Percentiles rank a stretch among this genome's conserved stretches.
Conservation (phyloP, 2,329 filamentous ascomycete species). For the Aspergillus fijiensis region DNA sequence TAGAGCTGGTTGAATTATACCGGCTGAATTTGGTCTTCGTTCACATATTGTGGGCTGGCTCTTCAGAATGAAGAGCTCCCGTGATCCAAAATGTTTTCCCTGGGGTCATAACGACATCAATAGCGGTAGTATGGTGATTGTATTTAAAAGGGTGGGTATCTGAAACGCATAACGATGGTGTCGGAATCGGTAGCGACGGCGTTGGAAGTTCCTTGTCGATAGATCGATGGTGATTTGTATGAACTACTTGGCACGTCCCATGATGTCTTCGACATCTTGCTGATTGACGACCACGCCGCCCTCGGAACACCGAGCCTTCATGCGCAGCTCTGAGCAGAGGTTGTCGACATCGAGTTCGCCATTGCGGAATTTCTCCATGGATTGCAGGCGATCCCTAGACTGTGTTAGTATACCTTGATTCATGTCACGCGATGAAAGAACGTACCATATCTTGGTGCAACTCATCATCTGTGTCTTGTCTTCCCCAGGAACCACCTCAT, state of each 20-base stretch:
- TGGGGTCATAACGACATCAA: conserved; percentile 8
- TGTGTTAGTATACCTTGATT: conserved; percentile 1
- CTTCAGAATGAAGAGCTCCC: background rate
- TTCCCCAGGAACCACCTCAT: conserved; percentile 65
- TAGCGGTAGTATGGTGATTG: conserved; percentile 2
- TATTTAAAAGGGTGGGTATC: conserved; percentile 6
- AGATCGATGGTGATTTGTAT: background rate
- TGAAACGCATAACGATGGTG: conserved; percentile 9
- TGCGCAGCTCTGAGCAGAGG: conserved; percentile 86
- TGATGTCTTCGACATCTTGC: conserved; percentile 78
- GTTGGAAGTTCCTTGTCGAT: background rate
- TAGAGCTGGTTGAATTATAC: background rate
- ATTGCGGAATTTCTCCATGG: conserved; percentile 80
- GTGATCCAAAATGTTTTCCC: background rate
- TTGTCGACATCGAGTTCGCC: conserved; percentile 93
- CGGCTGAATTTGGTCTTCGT: background rate
- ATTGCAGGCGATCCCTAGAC: conserved; percentile 81
- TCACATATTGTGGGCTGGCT: background rate
- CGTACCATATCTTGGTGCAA: conserved; percentile 92
- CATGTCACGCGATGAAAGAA: conserved; percentile 17
- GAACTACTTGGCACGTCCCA: conserved; percentile 48
- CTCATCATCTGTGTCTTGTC: conserved; percentile 67
- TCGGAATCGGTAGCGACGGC: background rate
- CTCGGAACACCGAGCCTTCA: conserved; percentile 92
- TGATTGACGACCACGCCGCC: conserved; percentile 85